Percentiles rank a stretch among this genome's conserved stretches.
phyloP scores from a whole-genome alignment of 345 rosid genomes.

The Pistacia atlantica region DNA sequence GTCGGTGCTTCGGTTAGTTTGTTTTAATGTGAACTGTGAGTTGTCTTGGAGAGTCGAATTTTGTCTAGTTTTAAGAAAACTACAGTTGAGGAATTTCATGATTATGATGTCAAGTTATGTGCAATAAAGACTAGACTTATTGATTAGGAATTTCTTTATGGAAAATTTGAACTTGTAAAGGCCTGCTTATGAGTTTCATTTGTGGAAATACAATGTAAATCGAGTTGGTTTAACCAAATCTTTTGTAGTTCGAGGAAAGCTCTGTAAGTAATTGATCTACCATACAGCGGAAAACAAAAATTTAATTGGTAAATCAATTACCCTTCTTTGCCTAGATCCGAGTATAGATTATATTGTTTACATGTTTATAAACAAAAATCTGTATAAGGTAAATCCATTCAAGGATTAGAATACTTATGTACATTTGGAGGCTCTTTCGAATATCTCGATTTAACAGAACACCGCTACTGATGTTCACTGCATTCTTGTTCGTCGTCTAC shows the following conservation, averaged over 20 bases:
- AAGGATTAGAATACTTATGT: no score
- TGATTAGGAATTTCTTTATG: background rate
- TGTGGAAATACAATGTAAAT: background rate
- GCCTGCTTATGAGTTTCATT: background rate
- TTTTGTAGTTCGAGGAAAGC: background rate
- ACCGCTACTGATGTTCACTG: no score
- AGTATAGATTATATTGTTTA: no score
- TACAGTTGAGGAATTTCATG: background rate
- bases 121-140: background rate
- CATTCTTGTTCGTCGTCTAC: no score
- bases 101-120: background rate
- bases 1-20: background rate
- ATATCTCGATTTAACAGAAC: no score
- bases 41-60: constrained; percentile 9
- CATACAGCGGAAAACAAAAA: no score
- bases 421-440: no score
- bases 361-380: no score
- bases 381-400: no score
- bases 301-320: no score
- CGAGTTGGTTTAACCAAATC: background rate
- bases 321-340: no score
- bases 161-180: background rate
- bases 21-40: constrained; percentile 4
- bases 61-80: background rate
- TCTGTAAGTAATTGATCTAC: background rate